Conservation (phyloP, 768 basidiomycete species). For the Leccinum subgranulosum region DNA sequence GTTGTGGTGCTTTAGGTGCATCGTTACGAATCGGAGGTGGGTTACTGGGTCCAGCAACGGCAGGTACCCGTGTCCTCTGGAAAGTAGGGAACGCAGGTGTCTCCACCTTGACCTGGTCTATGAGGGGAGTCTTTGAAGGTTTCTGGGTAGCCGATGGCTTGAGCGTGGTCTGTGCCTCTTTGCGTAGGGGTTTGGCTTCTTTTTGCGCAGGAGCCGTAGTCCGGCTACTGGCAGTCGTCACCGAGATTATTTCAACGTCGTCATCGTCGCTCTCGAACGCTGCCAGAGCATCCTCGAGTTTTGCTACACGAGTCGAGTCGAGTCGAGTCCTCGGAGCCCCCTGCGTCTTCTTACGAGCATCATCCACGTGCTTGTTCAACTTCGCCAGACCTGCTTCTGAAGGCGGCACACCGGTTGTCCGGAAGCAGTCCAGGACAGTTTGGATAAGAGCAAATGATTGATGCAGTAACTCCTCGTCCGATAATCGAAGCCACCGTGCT, state of each 20-base stretch:
- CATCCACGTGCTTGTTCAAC: slow-evolving; percentile 61
- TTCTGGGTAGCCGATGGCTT: slow-evolving; percentile 14
- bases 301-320: slow-evolving; percentile 52
- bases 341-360: slow-evolving; percentile 49
- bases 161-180: slow-evolving; percentile 20
- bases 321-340: slow-evolving; percentile 49
- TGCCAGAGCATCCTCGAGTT: slow-evolving; percentile 64
- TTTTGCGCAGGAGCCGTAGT: slow-evolving; percentile 8
- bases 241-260: slow-evolving; percentile 53
- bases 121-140: slow-evolving; percentile 13
- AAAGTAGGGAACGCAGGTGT: slow-evolving; percentile 43
- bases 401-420: slow-evolving; percentile 55
- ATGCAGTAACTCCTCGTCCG: slow-evolving; percentile 87
- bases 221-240: slow-evolving; percentile 24
- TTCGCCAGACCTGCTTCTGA: slow-evolving; percentile 56
- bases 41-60: slow-evolving; percentile 34
- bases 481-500: slow-evolving; percentile 85
- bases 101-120: slow-evolving; percentile 34
- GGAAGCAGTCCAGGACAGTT: slow-evolving; percentile 74
- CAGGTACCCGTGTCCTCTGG: slow-evolving; percentile 31
- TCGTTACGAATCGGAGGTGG: slow-evolving; percentile 17
- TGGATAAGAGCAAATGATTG: slow-evolving; percentile 85
- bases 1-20: slow-evolving; percentile 4
- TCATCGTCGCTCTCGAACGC: slow-evolving; percentile 63
- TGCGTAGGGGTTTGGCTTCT: slow-evolving; percentile 14